Conservation (phyloP, 306 rosid genomes). For the Cucurbita maxima region DNA sequence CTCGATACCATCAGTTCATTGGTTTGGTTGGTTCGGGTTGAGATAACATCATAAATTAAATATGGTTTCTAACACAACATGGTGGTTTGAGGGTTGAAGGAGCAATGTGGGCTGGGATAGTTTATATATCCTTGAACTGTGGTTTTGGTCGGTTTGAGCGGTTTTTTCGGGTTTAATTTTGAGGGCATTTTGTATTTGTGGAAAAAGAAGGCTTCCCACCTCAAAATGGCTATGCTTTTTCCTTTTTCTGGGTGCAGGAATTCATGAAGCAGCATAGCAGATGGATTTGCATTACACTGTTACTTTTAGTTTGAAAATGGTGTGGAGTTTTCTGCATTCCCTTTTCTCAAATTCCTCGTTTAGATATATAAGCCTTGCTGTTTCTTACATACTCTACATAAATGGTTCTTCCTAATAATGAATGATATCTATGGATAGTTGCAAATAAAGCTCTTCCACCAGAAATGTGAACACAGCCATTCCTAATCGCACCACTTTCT, state of each 20-base stretch:
- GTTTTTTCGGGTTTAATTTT: neutral
- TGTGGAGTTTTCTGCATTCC: neutral
- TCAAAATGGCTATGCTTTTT: no score
- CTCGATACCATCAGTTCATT: neutral
- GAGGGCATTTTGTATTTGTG: neutral
- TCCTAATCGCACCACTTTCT: neutral
- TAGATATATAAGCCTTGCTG: neutral
- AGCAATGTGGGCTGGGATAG: neutral
- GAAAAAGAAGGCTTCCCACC: neutral
- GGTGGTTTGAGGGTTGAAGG: neutral
- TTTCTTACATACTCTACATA: neutral
- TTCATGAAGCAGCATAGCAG: neutral
- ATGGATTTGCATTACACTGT: neutral
- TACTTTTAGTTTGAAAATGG: neutral
- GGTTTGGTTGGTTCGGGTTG: neutral
- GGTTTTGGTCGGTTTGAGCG: neutral
- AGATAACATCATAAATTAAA: neutral
- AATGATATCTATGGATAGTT: neutral
- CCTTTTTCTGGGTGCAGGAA: neutral
- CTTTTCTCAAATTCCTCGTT: neutral
- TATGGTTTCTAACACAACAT: neutral
- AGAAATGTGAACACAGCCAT: no score
- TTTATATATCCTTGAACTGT: neutral
- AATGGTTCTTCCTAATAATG: neutral
- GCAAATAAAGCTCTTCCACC: neutral